Evolutionary conservation across 345 rosid species (phyloP).

Genomic region (Geranium rotundifolium): DNA sequence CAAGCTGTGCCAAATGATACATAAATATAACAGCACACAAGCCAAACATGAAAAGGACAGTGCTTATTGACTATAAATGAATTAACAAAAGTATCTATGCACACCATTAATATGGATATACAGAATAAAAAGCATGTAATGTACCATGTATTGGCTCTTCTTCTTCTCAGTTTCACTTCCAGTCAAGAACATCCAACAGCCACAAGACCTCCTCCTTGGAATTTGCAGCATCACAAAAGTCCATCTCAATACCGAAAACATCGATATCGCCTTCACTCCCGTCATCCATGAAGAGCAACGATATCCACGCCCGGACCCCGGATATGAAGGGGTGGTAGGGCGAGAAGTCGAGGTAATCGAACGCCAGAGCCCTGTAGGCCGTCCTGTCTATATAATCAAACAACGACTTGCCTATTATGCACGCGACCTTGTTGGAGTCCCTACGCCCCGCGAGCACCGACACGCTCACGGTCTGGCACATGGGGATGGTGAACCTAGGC

Average conservation of each 20-base stretch:
- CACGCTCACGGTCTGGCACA: constrained; percentile 43
- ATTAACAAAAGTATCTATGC: too few relatives aligned
- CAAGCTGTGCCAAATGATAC: too few relatives aligned
- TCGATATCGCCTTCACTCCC: constrained; percentile 44
- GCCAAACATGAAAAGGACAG: too few relatives aligned
- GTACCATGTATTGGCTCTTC: too few relatives aligned
- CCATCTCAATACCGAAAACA: constrained; percentile 82
- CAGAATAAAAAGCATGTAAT: too few relatives aligned
- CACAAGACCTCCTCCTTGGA: constrained; percentile 82
- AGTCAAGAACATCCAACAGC: constrained; percentile 87
- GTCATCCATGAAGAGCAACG: constrained; percentile 64
- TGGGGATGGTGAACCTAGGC: constrained; percentile 51
- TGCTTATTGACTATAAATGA: too few relatives aligned
- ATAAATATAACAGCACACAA: too few relatives aligned
- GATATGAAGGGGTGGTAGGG: constrained; percentile 71
- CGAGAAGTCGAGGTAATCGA: constrained; percentile 70
- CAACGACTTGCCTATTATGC: constrained; percentile 48
- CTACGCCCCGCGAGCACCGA: constrained; percentile 68
- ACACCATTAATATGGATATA: too few relatives aligned
- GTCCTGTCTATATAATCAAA: constrained; percentile 72
- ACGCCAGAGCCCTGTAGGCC: constrained; percentile 61
- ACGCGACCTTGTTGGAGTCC: constrained; percentile 60
- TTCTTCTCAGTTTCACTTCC: constrained; percentile 44
- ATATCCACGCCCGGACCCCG: constrained; percentile 74
- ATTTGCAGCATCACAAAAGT: constrained; percentile 71